Base-by-base conservation (phyloP, 345 rosid genomes). In the Salix koriyanagi region DNA sequence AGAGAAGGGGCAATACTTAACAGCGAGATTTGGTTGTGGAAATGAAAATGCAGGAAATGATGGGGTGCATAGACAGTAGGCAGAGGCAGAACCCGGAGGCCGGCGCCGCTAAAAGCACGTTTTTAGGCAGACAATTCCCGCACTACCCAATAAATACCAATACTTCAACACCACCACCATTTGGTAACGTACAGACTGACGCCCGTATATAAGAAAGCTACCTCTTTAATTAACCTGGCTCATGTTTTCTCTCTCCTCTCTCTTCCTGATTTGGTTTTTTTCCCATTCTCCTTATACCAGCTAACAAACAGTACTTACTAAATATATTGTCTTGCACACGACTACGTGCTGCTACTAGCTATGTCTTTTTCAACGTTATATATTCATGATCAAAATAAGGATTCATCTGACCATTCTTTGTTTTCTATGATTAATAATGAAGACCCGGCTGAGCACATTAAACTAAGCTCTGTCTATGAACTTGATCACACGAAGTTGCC, bases 381-480 rank as follows among this genome's bases (percentile, higher is more conserved):
- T 42, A 8, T 10, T 75, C 36, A 16, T 54, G 26, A n/a, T 69
- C 54, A 32, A 74, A 14, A 36, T 62, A 48, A 8, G 32, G 34
- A 9, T 25, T 56, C 54, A 9, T 28, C 44, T 44, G 3, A 52
- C 54, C 12, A 14, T 16, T 73, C 50, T 21, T 60, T 41, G 67
- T 62, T 30, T 19, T 41, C 56, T 72, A 2, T 44, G 64, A 11
- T 58, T n/a, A 7, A 41, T 8, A 8, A 66, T 18, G 25, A 75
- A 80, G 90, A 83, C 70, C 86, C 85, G n/a, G 79, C 86, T 4
- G 88, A 88, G n/a, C 96, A 89, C 62, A 80, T 96, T 5, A 79
- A 69, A 77, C 86, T 85, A 30, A 89, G 93, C 7, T 89, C 90
- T 50, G 91, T 89, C 76, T 96, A 94, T 80, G 92, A 90, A 80